Percentiles rank a stretch among this genome's conserved stretches.
Evolutionary conservation across 768 basidiomycete genomes (phyloP).

Genomic region (Rhizopogon salebrosus): DNA sequence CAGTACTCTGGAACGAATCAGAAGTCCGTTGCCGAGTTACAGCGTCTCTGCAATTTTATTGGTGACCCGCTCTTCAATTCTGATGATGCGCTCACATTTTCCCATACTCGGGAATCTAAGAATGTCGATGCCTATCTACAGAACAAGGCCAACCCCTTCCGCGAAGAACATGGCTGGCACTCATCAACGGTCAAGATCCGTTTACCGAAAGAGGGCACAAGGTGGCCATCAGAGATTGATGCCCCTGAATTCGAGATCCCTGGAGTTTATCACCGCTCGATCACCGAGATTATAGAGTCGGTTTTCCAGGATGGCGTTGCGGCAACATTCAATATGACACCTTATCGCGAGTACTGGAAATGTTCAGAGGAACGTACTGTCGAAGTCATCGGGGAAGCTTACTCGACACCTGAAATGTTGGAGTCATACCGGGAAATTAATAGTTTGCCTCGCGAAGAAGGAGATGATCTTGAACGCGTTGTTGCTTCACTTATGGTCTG

Average conservation of each 20-base stretch:
- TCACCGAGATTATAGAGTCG: conserved; percentile 4
- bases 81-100: conserved; percentile 16
- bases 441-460: too few species aligned
- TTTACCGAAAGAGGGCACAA: too few species aligned
- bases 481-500: conserved; percentile 16
- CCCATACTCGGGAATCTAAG: neutral
- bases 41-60: conserved; percentile 22
- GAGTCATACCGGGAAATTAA: conserved; percentile 4
- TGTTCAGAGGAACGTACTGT: neutral
- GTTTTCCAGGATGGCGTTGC: neutral
- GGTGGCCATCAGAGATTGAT: neutral
- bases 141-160: too few species aligned
- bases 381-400: neutral
- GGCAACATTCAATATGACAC: neutral
- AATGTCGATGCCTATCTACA: neutral
- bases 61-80: conserved; percentile 15
- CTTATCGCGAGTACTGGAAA: conserved; percentile 3
- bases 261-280: neutral
- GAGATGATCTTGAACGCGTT: conserved; percentile 10
- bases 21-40: conserved; percentile 22
- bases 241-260: neutral
- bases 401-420: neutral
- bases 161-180: too few species aligned
- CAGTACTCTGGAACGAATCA: conserved; percentile 20
- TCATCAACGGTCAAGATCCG: too few species aligned